Evolutionary conservation across 306 rosid genomes (phyloP), one percentile per base, ranked within the genome.

Genomic region (Myrica gale): DNA sequence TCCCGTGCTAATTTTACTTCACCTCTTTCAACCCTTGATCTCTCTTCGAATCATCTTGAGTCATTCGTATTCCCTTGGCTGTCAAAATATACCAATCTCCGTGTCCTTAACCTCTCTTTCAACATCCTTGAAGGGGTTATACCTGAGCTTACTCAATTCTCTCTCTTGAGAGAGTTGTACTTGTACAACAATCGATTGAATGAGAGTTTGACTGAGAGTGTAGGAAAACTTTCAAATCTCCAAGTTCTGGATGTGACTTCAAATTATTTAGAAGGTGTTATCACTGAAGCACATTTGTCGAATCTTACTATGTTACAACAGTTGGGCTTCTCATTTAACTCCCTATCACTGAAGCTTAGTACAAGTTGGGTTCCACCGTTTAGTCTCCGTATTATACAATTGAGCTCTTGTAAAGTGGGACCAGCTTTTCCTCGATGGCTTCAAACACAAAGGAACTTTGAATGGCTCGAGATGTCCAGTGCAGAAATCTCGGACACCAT

Each of bases 21-120:
- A 9, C 54, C 78, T 43, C 69, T 72, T 0, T 6, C 37, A 2
- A 0, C 0, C 17, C 26, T 66, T 67, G 57, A 10, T 9, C 12
- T 65, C 21, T 0, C 17, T 5, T 0, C 0, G 26, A 52, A 66
- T 42, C 32, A 44, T 2, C 51, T 72, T 1, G 21, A 7, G 1
- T 37, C 67, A 15, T 20, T 43, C 1, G 41, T 43, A 52, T n/a
- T 76, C 20, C 32, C 19, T 8, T 73, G 82, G 78, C 6, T 79
- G 12, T 11, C 73, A 8, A 79, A 43, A n/a, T 73, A 41, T 23
- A 44, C 16, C 0, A 20, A 10, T 45, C 53, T 37, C 46, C 74
- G 65, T 43, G 39, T 56, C 50, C 15, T 21, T 46, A 41, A 65
- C 11, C 20, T 65, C 58, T 9, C 50, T 78, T 4, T 4, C n/a